Conservation (phyloP, 345 rosid genomes). For the Citrus trifoliata region DNA sequence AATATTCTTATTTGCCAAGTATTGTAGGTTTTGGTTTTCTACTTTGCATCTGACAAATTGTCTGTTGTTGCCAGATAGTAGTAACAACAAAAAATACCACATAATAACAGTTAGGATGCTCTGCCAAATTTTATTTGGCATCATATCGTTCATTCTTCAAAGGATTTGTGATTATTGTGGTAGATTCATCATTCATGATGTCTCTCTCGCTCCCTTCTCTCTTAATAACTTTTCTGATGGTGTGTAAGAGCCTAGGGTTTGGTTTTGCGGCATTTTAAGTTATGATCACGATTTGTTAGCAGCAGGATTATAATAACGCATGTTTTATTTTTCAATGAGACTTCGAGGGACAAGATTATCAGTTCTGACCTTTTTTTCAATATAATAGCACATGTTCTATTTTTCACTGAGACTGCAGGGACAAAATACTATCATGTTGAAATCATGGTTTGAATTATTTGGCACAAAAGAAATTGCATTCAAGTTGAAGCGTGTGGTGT, state of each 20-base stretch:
- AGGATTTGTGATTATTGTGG: background rate
- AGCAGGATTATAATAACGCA: background rate
- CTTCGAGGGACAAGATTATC: background rate
- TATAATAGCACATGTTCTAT: background rate
- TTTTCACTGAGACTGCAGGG: background rate
- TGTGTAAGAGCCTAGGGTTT: background rate
- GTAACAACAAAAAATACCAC: background rate
- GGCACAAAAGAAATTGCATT: background rate
- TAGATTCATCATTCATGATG: background rate
- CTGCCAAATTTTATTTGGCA: background rate
- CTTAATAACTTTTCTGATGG: background rate
- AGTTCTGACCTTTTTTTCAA: background rate
- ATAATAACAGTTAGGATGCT: background rate
- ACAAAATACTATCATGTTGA: background rate
- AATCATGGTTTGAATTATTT: background rate
- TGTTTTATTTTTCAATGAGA: background rate
- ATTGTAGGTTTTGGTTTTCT: background rate
- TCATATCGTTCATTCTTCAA: background rate
- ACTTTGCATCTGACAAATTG: slow-evolving; percentile 1
- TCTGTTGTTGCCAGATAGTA: background rate
- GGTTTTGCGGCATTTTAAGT: background rate
- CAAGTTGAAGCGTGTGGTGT: background rate
- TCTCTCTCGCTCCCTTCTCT: background rate
- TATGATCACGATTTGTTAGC: background rate
- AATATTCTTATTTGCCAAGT: background rate